Evolutionary conservation across 257 asterid species (phyloP).

Genomic region (Gentiana macrophylla): DNA sequence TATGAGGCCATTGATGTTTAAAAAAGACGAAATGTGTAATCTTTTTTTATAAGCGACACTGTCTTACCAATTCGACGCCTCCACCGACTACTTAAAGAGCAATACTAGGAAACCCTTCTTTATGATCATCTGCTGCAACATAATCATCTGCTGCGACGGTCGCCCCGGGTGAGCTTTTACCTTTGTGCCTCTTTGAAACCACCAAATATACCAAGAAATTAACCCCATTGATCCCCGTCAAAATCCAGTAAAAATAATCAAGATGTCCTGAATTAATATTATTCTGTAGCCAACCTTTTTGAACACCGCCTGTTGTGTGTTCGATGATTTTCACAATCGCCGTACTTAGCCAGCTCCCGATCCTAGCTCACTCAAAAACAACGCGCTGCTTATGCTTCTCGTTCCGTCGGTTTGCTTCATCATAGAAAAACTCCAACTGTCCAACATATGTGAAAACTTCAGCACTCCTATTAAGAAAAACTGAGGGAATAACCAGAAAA

Average conservation of each 20-base stretch:
- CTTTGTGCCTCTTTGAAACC: conserved; percentile 36
- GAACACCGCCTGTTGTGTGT: conserved; percentile 32
- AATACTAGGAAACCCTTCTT: conserved; percentile 3
- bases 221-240: conserved; percentile 39
- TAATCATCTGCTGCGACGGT: conserved; percentile 23
- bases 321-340: conserved; percentile 47
- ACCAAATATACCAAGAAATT: conserved; percentile 44
- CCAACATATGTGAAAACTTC: conserved; percentile 78
- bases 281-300: conserved; percentile 52
- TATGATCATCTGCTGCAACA: conserved; percentile 4
- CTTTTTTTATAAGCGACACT: too few relatives aligned
- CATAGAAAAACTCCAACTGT: conserved; percentile 67
- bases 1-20: too few relatives aligned
- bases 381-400: conserved; percentile 65
- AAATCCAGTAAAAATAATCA: conserved; percentile 55
- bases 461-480: conserved; percentile 46
- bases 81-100: neutral
- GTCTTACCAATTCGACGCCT: too few relatives aligned
- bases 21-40: too few relatives aligned
- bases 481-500: conserved; percentile 73
- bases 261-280: conserved; percentile 37
- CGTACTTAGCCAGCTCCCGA: conserved; percentile 76
- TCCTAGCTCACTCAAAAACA: conserved; percentile 68
- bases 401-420: conserved; percentile 75
- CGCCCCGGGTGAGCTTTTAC: conserved; percentile 14